phyloP scores from a whole-genome alignment of 164 flowering plant species.

The Taxillus chinensis region DNA sequence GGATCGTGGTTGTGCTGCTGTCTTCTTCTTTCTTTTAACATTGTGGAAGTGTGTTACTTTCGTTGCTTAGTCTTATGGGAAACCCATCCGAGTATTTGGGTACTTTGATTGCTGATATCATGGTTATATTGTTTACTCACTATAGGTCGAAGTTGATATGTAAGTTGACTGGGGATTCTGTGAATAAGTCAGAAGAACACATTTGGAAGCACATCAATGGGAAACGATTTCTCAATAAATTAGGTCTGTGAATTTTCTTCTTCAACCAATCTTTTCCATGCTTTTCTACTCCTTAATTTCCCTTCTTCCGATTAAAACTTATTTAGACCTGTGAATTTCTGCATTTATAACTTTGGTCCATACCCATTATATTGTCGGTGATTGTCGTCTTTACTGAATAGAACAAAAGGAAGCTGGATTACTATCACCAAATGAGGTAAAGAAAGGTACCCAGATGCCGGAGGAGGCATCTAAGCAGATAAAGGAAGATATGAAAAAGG shows the following conservation, averaged over 20 bases:
- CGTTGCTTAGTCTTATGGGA: too few relatives aligned
- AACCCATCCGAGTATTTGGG: too few relatives aligned
- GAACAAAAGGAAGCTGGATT: slow-evolving; percentile 54
- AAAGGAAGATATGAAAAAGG: slow-evolving; percentile 13
- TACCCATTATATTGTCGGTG: not conserved
- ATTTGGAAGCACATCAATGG: slow-evolving; percentile 96
- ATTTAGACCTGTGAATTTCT: too few relatives aligned
- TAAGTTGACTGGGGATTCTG: slow-evolving; percentile 69
- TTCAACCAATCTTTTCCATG: too few relatives aligned
- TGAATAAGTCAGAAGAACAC: slow-evolving; percentile 90
- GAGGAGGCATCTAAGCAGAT: slow-evolving; percentile 17
- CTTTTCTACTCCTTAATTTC: too few relatives aligned
- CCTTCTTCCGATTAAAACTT: too few relatives aligned
- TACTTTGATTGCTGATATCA: too few relatives aligned
- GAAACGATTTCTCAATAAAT: slow-evolving; percentile 62
- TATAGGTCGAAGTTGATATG: slow-evolving; percentile 75
- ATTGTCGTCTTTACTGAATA: slow-evolving; percentile 13
- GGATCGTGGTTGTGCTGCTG: too few relatives aligned
- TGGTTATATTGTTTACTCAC: not conserved
- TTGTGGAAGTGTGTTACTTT: too few relatives aligned
- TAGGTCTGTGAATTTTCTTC: slow-evolving; percentile 39
- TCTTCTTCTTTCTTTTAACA: too few relatives aligned
- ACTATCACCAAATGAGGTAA: slow-evolving; percentile 15
- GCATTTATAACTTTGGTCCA: too few relatives aligned
- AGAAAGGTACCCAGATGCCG: slow-evolving; percentile 4